Base-by-base conservation (phyloP, 345 rosid species). In the Syzygium oleosum region DNA sequence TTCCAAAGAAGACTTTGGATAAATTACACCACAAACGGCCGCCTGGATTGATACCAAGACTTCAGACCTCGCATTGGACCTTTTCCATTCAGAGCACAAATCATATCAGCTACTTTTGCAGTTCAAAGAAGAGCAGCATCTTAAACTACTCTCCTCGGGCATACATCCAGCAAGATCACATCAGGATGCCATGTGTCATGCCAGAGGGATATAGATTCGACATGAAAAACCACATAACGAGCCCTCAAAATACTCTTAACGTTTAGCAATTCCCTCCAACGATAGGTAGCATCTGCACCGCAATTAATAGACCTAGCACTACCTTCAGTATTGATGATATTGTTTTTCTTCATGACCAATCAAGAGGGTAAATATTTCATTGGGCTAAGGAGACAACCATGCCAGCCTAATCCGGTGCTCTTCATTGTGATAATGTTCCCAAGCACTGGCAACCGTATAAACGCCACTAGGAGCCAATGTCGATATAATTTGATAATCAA, bases 361-460 rank as follows among this genome's bases (percentile, higher is more conserved):
- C 59, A 21, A 55, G 27, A 21, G 27, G 11, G 59, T 4, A 55
- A 55, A 22, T 2, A 55, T 21, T 55, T 7, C 59, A 7, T 9
- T 55, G 27, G 59, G 61, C 4, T 52, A 56, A 8, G n/a, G 0
- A 27, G 61, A 56, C 0, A 56, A 56, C 61, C 61, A 1, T 22
- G 12, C 27, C 0, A 56, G n/a, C 5, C 14, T 0, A 58, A 25
- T 58, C 3, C 0, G 3, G 0, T 25, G 29, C 7, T 58, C 14
- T 58, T 58, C 29, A 25, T 25, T 58, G 29, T 25, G 3, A 25
- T 2, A 25, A 58, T 58, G 15, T 58, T 58, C 6, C 63, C 6
- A 25, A 25, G 29, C 3, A 58, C 14, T 58, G 0, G 15, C 29
- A 25, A 55, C 15, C 25, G 6, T 41, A n/a, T n/a, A n/a, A n/a